These are phyloP conservation scores for Mercurialis annua DNA, from an alignment of 345 rosid species.

Conservation along the genomic window DNA sequence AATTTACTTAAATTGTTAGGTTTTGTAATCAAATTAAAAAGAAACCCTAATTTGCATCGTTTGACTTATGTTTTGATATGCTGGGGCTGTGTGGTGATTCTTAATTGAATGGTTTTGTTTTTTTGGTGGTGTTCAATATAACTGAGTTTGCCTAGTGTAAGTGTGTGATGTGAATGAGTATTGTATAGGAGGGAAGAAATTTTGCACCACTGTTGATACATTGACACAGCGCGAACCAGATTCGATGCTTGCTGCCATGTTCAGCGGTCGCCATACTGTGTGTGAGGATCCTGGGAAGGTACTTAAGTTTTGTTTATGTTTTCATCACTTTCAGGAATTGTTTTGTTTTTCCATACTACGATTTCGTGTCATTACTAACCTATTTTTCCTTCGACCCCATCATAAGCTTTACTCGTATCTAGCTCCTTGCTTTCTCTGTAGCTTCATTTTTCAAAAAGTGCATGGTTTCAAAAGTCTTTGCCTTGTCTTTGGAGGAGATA, in stretches of 20 bases:
- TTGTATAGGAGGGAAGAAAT: conserved; percentile 80
- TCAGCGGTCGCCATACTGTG: conserved; percentile 76
- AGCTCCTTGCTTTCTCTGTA: no score
- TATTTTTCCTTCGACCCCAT: no score
- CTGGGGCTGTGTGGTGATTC: neutral
- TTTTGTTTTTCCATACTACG: no score
- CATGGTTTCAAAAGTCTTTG: no score
- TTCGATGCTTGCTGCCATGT: conserved; percentile 93
- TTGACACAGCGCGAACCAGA: conserved; percentile 84
- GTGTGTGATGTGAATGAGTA: conserved; percentile 5
- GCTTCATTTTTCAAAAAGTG: no score
- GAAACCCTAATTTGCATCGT: conserved; percentile 2
- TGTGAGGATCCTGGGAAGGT: conserved; percentile 59
- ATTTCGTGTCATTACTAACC: no score
- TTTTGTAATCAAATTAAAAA: neutral
- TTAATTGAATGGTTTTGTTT: neutral
- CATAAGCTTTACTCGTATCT: no score
- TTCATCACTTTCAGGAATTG: neutral
- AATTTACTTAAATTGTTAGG: neutral
- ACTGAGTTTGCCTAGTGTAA: neutral
- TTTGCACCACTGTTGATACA: conserved; percentile 72
- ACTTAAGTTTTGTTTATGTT: neutral
- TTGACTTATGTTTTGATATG: neutral
- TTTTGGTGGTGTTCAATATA: neutral
- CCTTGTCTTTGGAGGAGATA: no score